Conservation (phyloP, 2,329 filamentous ascomycete genomes). For the Fusarium sororula region DNA sequence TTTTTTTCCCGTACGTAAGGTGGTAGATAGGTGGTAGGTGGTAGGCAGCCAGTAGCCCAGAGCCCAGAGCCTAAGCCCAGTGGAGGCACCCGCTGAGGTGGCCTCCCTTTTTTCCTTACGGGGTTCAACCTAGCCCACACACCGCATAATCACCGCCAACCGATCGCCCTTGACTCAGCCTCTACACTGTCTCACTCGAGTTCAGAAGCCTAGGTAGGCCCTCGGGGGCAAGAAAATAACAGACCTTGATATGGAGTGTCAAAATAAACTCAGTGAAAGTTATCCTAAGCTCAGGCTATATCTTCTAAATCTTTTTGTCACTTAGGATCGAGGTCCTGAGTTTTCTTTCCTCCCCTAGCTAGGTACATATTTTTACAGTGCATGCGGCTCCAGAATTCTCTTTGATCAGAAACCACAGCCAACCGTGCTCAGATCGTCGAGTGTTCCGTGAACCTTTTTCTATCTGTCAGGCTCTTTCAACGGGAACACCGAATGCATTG, state of each 20-base stretch:
- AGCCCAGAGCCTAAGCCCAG: background rate
- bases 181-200: conserved; percentile 12
- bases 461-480: background rate
- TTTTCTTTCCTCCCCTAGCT: too few species aligned
- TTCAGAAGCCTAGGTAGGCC: background rate
- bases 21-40: background rate
- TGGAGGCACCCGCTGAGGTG: conserved; percentile 8
- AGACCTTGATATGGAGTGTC: too few species aligned
- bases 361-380: background rate
- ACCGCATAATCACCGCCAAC: conserved; percentile 12
- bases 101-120: conserved; percentile 1
- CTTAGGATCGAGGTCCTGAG: too few species aligned
- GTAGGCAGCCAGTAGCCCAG: background rate
- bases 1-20: conserved; percentile 13
- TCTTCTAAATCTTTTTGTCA: too few species aligned
- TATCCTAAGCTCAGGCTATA: too few species aligned
- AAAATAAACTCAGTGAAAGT: too few species aligned
- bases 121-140: conserved; percentile 23
- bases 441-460: background rate
- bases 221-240: too few species aligned
- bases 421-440: background rate
- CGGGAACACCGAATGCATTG: background rate
- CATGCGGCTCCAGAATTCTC: conserved; percentile 3
- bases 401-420: background rate
- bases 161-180: conserved; percentile 28